A percentile compares a stretch with the other conserved stretches of the same genome.
Evolutionary conservation across 129 eudicot species (phyloP).

Genomic region (Smallanthus sonchifolius): DNA sequence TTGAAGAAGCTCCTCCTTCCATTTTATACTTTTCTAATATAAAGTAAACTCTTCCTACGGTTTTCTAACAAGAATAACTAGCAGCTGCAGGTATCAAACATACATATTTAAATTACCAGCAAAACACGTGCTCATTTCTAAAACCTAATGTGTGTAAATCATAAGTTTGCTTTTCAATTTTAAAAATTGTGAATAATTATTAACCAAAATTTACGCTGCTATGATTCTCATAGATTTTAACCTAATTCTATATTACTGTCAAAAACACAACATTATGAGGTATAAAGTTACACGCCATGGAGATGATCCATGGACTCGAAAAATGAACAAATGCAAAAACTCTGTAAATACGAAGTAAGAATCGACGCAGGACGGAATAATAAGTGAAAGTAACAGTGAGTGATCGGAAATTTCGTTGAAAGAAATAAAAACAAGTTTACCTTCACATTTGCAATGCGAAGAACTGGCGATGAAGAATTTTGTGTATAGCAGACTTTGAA

Average conservation of each 20-base stretch:
- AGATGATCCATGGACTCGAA: not conserved
- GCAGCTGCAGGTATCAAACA: slow-evolving; percentile 21
- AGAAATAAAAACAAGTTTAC: slow-evolving; percentile 3
- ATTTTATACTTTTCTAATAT: slow-evolving; percentile 25
- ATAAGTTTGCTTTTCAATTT: not conserved
- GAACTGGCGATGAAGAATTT: slow-evolving; percentile 12
- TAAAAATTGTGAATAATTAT: not conserved
- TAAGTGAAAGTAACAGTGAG: not conserved
- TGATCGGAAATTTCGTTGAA: not conserved
- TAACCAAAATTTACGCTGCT: not conserved
- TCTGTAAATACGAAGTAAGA: not conserved
- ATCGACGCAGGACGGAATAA: not conserved
- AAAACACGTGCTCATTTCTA: not conserved
- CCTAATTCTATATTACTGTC: not conserved
- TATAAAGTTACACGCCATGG: not conserved
- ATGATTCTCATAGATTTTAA: not conserved
- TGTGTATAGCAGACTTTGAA: not conserved
- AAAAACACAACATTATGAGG: not conserved
- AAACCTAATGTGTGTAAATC: not conserved
- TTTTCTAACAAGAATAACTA: not conserved
- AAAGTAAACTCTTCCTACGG: not conserved
- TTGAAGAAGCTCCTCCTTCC: slow-evolving; percentile 44
- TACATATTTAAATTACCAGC: not conserved
- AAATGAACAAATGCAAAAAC: not conserved
- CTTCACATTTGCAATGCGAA: slow-evolving; percentile 18